Evolutionary conservation across 768 basidiomycete genomes (phyloP).

Genomic region (Tricholoma sp.): DNA sequence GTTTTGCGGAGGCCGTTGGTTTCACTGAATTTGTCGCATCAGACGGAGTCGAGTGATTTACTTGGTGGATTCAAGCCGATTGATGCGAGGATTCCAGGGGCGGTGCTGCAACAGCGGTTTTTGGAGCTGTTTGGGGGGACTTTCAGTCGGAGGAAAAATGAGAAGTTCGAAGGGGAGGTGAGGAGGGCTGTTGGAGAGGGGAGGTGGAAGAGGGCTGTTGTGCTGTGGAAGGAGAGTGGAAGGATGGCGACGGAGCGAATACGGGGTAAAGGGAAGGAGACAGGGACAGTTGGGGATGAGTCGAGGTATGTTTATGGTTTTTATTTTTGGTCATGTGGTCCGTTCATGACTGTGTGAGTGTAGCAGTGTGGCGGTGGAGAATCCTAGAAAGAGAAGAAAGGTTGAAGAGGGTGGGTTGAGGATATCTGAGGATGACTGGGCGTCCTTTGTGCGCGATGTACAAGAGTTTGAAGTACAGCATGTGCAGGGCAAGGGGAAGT

Average conservation of each 20-base stretch:
- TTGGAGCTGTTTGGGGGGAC: conserved; percentile 77
- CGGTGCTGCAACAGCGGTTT: conserved; percentile 67
- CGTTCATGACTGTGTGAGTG: neutral
- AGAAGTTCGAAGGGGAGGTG: conserved; percentile 77
- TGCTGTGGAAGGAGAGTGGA: conserved; percentile 77
- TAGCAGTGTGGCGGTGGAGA: neutral
- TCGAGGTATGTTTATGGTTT: conserved; percentile 18
- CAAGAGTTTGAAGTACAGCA: conserved; percentile 85
- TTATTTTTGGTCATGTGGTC: neutral
- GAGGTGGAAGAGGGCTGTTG: conserved; percentile 81
- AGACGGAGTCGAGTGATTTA: conserved; percentile 92
- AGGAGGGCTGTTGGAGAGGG: conserved; percentile 76
- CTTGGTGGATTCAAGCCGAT: conserved; percentile 97
- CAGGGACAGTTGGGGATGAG: neutral
- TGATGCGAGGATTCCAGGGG: conserved; percentile 76
- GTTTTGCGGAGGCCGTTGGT: conserved; percentile 73
- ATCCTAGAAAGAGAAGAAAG: conserved; percentile 42
- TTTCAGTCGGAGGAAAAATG: conserved; percentile 88
- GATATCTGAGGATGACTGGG: conserved; percentile 57
- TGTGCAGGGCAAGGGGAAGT: conserved; percentile 81
- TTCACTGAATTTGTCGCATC: conserved; percentile 91
- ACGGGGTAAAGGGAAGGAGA: conserved; percentile 22
- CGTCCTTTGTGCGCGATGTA: conserved; percentile 59
- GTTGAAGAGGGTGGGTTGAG: conserved; percentile 37
- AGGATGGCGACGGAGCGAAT: conserved; percentile 68